Base-by-base conservation (phyloP, 768 basidiomycete genomes). In the Xerocomus brunneocitrinus region DNA sequence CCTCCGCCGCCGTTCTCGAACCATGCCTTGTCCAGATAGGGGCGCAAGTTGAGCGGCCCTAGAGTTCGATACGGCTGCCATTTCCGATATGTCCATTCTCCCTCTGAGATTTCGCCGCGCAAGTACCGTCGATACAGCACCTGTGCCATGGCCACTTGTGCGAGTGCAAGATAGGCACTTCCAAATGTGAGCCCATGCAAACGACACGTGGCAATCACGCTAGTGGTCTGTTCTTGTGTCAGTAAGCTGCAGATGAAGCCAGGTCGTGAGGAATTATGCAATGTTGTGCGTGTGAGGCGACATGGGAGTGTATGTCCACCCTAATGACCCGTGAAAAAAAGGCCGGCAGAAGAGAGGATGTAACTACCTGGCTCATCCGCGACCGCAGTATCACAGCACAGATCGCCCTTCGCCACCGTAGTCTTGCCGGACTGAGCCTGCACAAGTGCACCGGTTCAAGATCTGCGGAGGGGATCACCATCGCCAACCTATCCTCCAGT, bases 271-370 rank as follows among this genome's bases (percentile, higher is more conserved):
- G 76, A 73, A 0, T 66, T 69, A 41, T 62, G 62, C 2, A 60
- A 56, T 0, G 78, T 78, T 5, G 62, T 50, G 28, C 58, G 60
- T 1, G 74, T 73, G 34, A 72, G 49, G 14, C 65, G 75, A 43
- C 77, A 70, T 2, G 82, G 81, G 8, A 84, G 68, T 0, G 79
- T 78, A 45, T 84, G 82, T 3, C 82, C 82, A 3, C 82, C 83
- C 82, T 84, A 60, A 7, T 14, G 7, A 38, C 7, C 25, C 19
- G 28, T 25, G 4, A 16, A n/a, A 19, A 44, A 34, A 31, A 40
- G 41, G 3, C 24, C 3, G 28, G 6, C 10, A 14, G 10, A 42
- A 36, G 14, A 16, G 6, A 36, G 13, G 16, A 34, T 13, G 12
- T 6, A 16, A 13, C 4, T n/a, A 36, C 35, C 5, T 14, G 35